Percentiles rank a stretch among this genome's conserved stretches.
These are phyloP conservation scores for Vanderwaltozyma polyspora DNA, from an alignment of 805 yeast species.

Conservation along the genomic window DNA sequence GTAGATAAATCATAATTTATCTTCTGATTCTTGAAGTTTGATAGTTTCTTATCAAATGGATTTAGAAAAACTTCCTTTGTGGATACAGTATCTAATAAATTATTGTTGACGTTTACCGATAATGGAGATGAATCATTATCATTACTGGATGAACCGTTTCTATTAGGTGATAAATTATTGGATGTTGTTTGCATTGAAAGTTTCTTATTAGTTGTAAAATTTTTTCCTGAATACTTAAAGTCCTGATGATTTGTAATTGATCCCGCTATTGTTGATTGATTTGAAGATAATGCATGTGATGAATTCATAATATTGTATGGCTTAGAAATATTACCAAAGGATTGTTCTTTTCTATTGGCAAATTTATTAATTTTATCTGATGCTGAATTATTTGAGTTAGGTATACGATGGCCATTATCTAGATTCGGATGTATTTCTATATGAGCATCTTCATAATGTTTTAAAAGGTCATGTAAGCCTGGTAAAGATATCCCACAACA, in stretches of 20 bases:
- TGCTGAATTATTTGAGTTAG: no score
- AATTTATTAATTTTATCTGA: no score
- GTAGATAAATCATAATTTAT: constrained; percentile 5
- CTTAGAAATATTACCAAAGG: no score
- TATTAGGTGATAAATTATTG: no score
- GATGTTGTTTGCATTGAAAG: no score
- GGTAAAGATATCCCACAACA: constrained; percentile 93
- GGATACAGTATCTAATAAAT: constrained; percentile 64
- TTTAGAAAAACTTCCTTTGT: constrained; percentile 83
- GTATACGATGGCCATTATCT: neutral
- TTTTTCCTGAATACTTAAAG: no score
- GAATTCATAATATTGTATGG: no score
- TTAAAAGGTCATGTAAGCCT: constrained; percentile 80
- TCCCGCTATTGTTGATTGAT: no score
- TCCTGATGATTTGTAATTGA: no score
- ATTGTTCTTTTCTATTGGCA: no score
- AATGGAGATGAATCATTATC: neutral
- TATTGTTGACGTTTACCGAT: constrained; percentile 37
- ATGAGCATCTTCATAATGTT: constrained; percentile 95
- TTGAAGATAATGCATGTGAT: no score
- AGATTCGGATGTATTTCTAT: constrained; percentile 43
- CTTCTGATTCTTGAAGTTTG: constrained; percentile 3
- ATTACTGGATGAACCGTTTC: neutral
- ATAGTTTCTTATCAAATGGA: neutral
- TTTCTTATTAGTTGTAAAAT: no score